Evolutionary conservation across 805 yeast genomes (phyloP).

Genomic region (Candida qinlingensis): DNA sequence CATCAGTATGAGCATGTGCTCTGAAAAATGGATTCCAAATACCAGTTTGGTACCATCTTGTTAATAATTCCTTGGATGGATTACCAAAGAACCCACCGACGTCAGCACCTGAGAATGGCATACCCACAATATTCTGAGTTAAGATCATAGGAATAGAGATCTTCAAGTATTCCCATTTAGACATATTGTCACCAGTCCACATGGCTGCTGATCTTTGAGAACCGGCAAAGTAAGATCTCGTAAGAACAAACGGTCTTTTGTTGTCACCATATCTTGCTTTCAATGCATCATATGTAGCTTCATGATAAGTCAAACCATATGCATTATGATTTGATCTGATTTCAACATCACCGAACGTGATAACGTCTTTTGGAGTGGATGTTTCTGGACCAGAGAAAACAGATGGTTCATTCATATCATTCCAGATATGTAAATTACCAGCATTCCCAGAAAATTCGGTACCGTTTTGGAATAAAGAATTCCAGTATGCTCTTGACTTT

Average conservation of each 20-base stretch:
- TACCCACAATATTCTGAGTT: slow-evolving; percentile 74
- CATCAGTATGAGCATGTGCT: slow-evolving; percentile 94
- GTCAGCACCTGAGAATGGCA: slow-evolving; percentile 94
- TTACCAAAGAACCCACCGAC: slow-evolving; percentile 96
- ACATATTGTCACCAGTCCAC: slow-evolving; percentile 98
- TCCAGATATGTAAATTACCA: slow-evolving; percentile 81
- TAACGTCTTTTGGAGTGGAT: slow-evolving; percentile 71
- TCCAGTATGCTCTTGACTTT: slow-evolving; percentile 56
- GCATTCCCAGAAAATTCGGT: slow-evolving; percentile 42
- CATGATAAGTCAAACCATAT: slow-evolving; percentile 75
- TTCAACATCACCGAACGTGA: slow-evolving; percentile 80
- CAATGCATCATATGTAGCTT: slow-evolving; percentile 70
- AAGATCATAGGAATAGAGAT: slow-evolving; percentile 84
- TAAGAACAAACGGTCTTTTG: slow-evolving; percentile 79
- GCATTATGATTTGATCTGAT: slow-evolving; percentile 89
- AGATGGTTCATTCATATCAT: slow-evolving; percentile 98
- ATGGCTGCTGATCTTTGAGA: slow-evolving; percentile 87
- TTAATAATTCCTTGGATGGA: slow-evolving; percentile 73
- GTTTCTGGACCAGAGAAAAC: slow-evolving; percentile 95
- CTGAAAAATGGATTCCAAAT: slow-evolving; percentile 95
- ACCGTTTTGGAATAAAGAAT: slow-evolving; percentile 42
- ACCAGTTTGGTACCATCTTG: slow-evolving; percentile 96
- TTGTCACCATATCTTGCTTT: slow-evolving; percentile 37
- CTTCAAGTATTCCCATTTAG: slow-evolving; percentile 83
- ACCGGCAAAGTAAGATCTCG: slow-evolving; percentile 86